Evolutionary conservation across 108 stramenopile genomes (phyloP), one percentile per base, ranked within the genome.

Genomic region (Pseudonitzschia multistriata): DNA sequence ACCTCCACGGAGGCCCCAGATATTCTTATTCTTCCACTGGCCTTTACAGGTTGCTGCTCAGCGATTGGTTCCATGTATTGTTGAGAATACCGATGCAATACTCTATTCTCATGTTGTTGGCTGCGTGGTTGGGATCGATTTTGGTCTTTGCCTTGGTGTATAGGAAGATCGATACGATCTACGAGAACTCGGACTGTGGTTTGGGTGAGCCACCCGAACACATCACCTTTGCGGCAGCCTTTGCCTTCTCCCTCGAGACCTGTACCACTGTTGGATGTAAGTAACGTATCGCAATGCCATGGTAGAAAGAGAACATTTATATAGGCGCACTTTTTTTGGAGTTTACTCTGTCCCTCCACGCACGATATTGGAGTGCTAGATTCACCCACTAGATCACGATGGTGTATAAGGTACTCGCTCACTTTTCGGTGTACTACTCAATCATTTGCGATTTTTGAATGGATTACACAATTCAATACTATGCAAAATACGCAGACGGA

Each of bases 1-100:
- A 86, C 60, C 54, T 68, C 19, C 62, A 63, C 25, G 33, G 31
- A 10, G 10, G 10, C 37, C 37, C 37, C 37, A 39, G 10, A 7
- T 39, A 5, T 10, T 7, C 5, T 10, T 45, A 13, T 45, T 13
- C 42, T 17, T 45, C 42, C 7, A 45, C 42, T 0, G 31, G 24
- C 3, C 17, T 64, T 14, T 72, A 25, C 42, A 42, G 49, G 3
- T 49, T 86, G 3, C 48, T 79, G 15, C 31, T 72, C n/a, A 67
- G 78, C 29, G 86, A 95, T 74, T 92, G 86, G 89, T 95, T 90
- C 68, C 94, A 95, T 68, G 88, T 88, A 6, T 68, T 92, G 13
- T 68, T 95, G 49, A 64, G 88, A 11, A 67, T 74, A n/a, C 75
- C 72, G 8, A 86, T 85, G 14, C 21, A 48, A 14, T 52, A 67